Evolutionary conservation across 352 stramenopile species (phyloP).

Genomic region (Pythium apleroticum): DNA sequence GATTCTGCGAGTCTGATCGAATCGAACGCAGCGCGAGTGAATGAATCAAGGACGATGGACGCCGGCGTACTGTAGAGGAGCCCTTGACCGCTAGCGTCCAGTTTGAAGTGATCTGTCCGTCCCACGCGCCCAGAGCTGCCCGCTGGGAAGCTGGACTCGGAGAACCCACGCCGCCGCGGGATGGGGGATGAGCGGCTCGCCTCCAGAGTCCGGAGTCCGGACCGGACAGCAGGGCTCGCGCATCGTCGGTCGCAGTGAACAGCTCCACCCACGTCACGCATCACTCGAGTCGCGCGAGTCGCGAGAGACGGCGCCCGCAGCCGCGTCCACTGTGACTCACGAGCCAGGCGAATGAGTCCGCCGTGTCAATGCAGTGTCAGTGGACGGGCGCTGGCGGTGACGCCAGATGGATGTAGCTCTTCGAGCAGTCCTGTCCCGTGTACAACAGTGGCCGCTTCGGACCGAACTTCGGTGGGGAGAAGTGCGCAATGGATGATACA

Average conservation of each 20-base stretch:
- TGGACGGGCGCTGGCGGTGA: background rate
- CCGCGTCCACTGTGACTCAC: slow-evolving; percentile 4
- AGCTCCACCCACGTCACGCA: background rate
- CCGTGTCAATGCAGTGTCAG: background rate
- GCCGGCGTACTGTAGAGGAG: background rate
- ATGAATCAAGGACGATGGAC: background rate
- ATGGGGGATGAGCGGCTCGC: background rate
- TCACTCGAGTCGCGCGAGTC: background rate
- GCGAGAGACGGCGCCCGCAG: background rate
- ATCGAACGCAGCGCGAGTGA: no score
- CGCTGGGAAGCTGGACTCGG: background rate
- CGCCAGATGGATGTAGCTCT: background rate
- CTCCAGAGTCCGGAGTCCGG: no score
- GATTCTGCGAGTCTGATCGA: background rate
- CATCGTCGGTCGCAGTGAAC: background rate
- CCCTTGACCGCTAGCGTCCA: background rate
- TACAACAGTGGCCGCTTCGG: background rate
- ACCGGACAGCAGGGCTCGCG: no score
- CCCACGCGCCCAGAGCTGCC: background rate
- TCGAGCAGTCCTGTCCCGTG: background rate
- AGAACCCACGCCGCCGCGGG: background rate
- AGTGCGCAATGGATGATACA: background rate
- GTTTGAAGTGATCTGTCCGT: background rate
- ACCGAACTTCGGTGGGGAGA: background rate
- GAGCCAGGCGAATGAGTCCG: background rate